Evolutionary conservation across 2,329 filamentous ascomycete species (phyloP).

Genomic region (Diaporthe capsici): DNA sequence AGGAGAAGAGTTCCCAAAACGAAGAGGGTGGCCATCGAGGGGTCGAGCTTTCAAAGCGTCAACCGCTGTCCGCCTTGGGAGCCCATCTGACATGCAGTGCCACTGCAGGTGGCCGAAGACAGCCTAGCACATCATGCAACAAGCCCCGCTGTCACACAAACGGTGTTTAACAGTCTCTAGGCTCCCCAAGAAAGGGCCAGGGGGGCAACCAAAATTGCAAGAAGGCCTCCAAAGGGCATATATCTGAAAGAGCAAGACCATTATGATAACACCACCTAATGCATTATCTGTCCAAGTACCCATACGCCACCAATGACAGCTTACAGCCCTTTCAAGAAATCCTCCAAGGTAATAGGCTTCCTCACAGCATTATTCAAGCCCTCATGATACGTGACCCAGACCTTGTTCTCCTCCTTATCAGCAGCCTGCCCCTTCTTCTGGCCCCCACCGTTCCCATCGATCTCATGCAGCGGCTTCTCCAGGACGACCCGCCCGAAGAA

Average conservation of each 20-base stretch:
- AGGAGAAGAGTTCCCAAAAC: no score
- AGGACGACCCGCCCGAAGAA: conserved; percentile 56
- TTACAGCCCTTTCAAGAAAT: conserved; percentile 79
- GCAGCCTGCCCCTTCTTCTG: conserved; percentile 45
- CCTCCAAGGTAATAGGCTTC: conserved; percentile 86
- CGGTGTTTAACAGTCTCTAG: not conserved
- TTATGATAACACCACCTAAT: not conserved
- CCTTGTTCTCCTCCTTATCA: conserved; percentile 67
- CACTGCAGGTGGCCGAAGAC: not conserved
- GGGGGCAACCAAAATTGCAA: not conserved
- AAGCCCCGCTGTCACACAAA: not conserved
- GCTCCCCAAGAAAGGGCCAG: not conserved
- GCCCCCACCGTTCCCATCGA: conserved; percentile 54
- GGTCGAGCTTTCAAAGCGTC: not conserved
- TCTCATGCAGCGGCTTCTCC: conserved; percentile 67
- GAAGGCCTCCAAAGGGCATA: not conserved
- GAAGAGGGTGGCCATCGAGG: no score
- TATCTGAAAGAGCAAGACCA: not conserved
- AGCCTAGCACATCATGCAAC: not conserved
- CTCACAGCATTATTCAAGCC: conserved; percentile 92
- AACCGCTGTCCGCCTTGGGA: not conserved
- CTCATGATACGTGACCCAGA: conserved; percentile 93
- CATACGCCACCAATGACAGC: not conserved
- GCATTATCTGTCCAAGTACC: not conserved
- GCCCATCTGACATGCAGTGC: not conserved